phyloP scores from a whole-genome alignment of 352 stramenopile genomes.

The Phytopythium cucurbitacearum region DNA sequence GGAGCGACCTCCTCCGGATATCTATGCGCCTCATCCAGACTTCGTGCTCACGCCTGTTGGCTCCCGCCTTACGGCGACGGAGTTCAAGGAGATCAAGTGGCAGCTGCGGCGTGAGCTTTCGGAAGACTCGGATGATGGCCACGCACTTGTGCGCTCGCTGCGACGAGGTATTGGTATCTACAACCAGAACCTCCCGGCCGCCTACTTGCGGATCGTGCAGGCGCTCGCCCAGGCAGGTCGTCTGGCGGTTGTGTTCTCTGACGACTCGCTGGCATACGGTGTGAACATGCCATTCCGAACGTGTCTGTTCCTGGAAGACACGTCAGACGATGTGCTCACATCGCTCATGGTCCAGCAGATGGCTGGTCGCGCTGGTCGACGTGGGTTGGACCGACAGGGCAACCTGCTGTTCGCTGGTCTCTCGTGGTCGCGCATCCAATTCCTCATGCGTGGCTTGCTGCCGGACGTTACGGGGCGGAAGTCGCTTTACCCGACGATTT shows the following conservation, averaged over 20 bases:
- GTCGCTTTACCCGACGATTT: constrained; percentile 91
- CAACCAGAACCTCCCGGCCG: constrained; percentile 96
- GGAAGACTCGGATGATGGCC: constrained; percentile 76
- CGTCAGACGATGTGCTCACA: constrained; percentile 89
- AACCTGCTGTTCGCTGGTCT: constrained; percentile 96
- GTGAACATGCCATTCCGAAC: constrained; percentile 99
- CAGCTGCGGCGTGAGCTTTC: constrained; percentile 80
- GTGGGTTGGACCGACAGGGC: constrained; percentile 97
- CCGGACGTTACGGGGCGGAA: constrained; percentile 92
- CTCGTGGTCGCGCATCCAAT: constrained; percentile 93
- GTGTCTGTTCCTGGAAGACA: constrained; percentile 98
- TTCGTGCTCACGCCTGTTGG: constrained; percentile 94
- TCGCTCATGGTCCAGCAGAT: constrained; percentile 99
- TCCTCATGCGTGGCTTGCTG: constrained; percentile 95
- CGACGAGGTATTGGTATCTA: constrained; percentile 98
- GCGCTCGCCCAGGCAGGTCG: constrained; percentile 95
- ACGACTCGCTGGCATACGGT: constrained; percentile 97
- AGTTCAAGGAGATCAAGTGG: constrained; percentile 88
- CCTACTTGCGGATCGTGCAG: constrained; percentile 96
- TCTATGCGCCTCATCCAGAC: constrained; percentile 96
- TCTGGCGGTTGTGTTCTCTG: constrained; percentile 97
- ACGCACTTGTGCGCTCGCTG: constrained; percentile 83
- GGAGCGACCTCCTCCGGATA: constrained; percentile 86
- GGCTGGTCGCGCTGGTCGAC: constrained; percentile 95
- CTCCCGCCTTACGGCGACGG: constrained; percentile 92